phyloP scores from a whole-genome alignment of 2,329 filamentous ascomycete genomes.

The Aureobasidium melanogenum region DNA sequence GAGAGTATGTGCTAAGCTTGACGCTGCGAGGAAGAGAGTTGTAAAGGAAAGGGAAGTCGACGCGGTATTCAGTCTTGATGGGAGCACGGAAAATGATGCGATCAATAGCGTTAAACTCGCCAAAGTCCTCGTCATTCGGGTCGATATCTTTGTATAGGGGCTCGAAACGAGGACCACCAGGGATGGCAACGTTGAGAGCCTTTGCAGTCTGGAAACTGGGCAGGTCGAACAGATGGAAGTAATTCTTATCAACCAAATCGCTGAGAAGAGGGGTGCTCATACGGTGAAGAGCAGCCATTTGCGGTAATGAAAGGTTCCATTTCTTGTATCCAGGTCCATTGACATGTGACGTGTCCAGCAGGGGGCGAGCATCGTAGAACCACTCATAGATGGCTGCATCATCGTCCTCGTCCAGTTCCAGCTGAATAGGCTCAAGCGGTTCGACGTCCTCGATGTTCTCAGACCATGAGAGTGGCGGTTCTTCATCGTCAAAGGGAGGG shows the following conservation, averaged over 20 bases:
- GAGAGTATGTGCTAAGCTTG: constrained; percentile 84
- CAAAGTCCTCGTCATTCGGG: constrained; percentile 97
- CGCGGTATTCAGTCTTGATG: constrained; percentile 89
- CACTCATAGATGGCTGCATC: constrained; percentile 88
- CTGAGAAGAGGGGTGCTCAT: constrained; percentile 84
- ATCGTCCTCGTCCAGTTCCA: constrained; percentile 93
- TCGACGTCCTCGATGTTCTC: constrained; percentile 99
- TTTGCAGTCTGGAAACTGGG: constrained; percentile 95
- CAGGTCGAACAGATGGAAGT: constrained; percentile 94
- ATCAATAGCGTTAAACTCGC: constrained; percentile 98
- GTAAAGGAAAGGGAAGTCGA: constrained; percentile 90
- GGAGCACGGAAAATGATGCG: constrained; percentile 96
- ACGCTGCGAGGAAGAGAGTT: constrained; percentile 94
- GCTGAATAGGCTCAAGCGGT: constrained; percentile 92
- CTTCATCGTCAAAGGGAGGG: constrained; percentile 96
- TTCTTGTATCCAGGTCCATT: constrained; percentile 94
- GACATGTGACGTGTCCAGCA: constrained; percentile 85
- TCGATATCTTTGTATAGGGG: constrained; percentile 98
- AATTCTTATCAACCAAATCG: constrained; percentile 91
- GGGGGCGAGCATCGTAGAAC: constrained; percentile 92
- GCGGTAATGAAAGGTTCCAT: constrained; percentile 86
- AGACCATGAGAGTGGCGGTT: constrained; percentile 93
- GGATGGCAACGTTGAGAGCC: constrained; percentile 91
- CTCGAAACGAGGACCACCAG: constrained; percentile 94
- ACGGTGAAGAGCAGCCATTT: constrained; percentile 93